Percentiles rank a stretch among this genome's conserved stretches.
These are phyloP conservation scores for Mediolabrus comicus DNA, from an alignment of 108 stramenopile genomes.

Conservation along the genomic window DNA sequence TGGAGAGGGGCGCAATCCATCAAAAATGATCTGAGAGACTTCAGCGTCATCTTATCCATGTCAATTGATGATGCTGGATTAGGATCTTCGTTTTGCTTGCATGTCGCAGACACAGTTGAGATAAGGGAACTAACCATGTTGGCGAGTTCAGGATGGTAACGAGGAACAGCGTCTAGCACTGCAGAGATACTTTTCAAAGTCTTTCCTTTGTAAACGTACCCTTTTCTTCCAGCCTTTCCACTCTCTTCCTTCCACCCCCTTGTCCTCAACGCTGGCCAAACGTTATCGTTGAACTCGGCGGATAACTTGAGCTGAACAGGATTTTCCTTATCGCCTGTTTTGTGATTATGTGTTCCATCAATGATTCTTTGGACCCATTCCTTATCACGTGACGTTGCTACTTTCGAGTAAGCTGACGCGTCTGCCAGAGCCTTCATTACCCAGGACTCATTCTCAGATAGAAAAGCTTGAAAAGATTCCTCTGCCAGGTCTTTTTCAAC, in stretches of 20 bases:
- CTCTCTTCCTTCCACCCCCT: constrained; percentile 70
- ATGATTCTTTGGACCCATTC: constrained; percentile 16
- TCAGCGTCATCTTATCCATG: constrained; percentile 24
- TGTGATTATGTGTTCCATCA: constrained; percentile 11
- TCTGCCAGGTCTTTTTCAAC: constrained; percentile 10
- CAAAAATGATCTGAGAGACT: constrained; percentile 53
- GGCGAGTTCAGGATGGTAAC: constrained; percentile 68
- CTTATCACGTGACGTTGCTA: constrained; percentile 32
- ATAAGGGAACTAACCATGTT: constrained; percentile 54
- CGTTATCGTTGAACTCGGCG: constrained; percentile 32
- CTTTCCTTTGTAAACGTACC: constrained; percentile 26
- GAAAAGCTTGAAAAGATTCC: constrained; percentile 19
- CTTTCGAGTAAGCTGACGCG: constrained; percentile 47
- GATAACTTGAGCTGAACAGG: constrained; percentile 9
- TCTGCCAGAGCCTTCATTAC: constrained; percentile 41
- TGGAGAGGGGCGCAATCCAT: constrained; percentile 67
- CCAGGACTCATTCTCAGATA: constrained; percentile 48
- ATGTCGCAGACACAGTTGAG: constrained; percentile 26
- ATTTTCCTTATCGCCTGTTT: constrained; percentile 11
- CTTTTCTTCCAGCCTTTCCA: constrained; percentile 13
- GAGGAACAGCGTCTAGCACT: constrained; percentile 57
- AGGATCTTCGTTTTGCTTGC: constrained; percentile 21
- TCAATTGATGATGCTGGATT: constrained; percentile 19
- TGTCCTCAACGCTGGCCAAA: constrained; percentile 69
- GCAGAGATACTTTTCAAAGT: constrained; percentile 50